phyloP scores from a whole-genome alignment of 495 filamentous ascomycete species.

The Penicillium salamii region DNA sequence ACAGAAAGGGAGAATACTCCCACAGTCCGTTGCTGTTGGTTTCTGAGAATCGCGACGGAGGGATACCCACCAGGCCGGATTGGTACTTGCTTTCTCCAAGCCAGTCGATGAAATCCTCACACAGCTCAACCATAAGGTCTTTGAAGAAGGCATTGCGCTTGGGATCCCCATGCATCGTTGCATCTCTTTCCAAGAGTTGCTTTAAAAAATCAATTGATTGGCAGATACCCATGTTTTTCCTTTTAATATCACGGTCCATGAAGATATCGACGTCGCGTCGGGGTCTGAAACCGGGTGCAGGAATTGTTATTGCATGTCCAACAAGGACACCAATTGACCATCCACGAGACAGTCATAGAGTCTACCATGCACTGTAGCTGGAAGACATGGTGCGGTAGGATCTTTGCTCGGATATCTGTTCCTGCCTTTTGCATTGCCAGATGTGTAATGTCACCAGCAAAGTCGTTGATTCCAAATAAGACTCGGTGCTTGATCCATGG shows the following conservation, averaged over 20 bases:
- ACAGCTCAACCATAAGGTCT: not conserved
- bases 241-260: conserved; percentile 30
- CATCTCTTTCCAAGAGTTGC: conserved; percentile 25
- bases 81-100: conserved; percentile 43
- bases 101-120: conserved; percentile 35
- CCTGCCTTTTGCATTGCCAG: conserved; percentile 6
- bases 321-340: conserved; percentile 1
- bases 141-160: conserved; percentile 17
- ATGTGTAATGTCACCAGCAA: conserved; percentile 2
- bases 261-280: conserved; percentile 44
- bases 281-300: conserved; percentile 30
- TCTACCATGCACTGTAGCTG: conserved; percentile 9
- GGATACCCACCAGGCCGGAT: conserved; percentile 12
- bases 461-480: not conserved
- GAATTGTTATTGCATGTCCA: not conserved
- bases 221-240: conserved; percentile 15
- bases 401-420: conserved; percentile 3
- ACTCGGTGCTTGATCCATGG: conserved; percentile 1
- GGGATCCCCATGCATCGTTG: conserved; percentile 22
- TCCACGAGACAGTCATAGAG: conserved; percentile 3
- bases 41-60: conserved; percentile 28
- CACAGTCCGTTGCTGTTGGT: conserved; percentile 46
- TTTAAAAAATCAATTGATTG: conserved; percentile 21
- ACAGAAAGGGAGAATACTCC: conserved; percentile 51
- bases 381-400: conserved; percentile 6